Evolutionary conservation across 169 alveolate species (phyloP).

Genomic region (Plasmodium blacklocki): DNA sequence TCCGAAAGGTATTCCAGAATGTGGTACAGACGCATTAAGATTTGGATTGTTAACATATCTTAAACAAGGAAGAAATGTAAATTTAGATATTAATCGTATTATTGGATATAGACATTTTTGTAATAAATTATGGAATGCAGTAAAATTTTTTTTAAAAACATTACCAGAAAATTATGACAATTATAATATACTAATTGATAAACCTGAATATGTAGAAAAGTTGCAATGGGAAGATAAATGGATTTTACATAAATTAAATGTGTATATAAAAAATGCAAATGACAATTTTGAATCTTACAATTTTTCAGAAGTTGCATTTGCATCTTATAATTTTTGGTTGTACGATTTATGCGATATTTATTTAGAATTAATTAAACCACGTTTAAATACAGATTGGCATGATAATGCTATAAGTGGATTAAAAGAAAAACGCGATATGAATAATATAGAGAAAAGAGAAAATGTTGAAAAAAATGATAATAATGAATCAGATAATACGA

Average conservation of each 20-base stretch:
- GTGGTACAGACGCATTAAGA: conserved; percentile 99
- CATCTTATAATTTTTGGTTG: conserved; percentile 96
- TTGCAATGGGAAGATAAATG: conserved; percentile 95
- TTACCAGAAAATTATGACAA: conserved; percentile 82
- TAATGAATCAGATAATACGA: conserved; percentile 79
- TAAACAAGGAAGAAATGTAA: conserved; percentile 96
- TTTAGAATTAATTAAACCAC: conserved; percentile 94
- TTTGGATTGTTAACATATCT: conserved; percentile 94
- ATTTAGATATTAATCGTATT: conserved; percentile 96
- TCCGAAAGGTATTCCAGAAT: conserved; percentile 99
- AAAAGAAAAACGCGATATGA: conserved; percentile 16
- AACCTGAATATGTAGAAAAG: conserved; percentile 66
- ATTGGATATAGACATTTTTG: conserved; percentile 98
- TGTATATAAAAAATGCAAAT: conserved; percentile 85
- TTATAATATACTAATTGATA: conserved; percentile 75
- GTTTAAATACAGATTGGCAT: conserved; percentile 77
- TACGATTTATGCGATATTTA: conserved; percentile 98
- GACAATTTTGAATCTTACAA: conserved; percentile 91
- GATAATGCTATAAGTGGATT: not conserved
- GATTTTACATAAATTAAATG: conserved; percentile 93
- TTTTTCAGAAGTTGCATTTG: conserved; percentile 95
- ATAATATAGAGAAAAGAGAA: conserved; percentile 23
- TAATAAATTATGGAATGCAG: conserved; percentile 98
- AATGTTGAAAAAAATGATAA: not conserved
- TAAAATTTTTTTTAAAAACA: conserved; percentile 92